A percentile compares a stretch with the other conserved stretches of the same genome.
These are phyloP conservation scores for Talaromyces pinophilus DNA, from an alignment of 2,329 filamentous ascomycete species.

Conservation along the genomic window DNA sequence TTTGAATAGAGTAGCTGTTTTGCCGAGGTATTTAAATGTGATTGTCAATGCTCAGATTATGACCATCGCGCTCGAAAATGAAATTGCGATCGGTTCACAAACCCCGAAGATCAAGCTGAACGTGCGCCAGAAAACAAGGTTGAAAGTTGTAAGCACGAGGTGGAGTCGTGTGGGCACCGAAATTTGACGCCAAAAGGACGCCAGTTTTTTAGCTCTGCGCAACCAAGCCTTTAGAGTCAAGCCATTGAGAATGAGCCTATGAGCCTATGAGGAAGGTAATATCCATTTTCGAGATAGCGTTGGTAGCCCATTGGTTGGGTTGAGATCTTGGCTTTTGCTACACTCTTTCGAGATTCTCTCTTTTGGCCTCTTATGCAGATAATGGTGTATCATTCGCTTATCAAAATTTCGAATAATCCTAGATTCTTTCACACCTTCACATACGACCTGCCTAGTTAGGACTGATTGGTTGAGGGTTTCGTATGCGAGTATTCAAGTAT, in stretches of 20 bases:
- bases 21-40: background rate
- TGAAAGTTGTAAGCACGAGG: background rate
- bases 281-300: background rate
- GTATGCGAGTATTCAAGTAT: background rate
- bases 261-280: background rate
- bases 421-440: background rate
- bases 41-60: background rate
- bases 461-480: background rate
- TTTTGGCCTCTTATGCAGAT: background rate
- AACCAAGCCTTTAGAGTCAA: background rate
- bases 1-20: background rate
- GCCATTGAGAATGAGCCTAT: background rate
- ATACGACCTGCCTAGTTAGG: background rate
- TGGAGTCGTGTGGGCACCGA: background rate
- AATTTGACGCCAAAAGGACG: background rate
- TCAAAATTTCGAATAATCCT: background rate
- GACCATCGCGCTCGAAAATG: background rate
- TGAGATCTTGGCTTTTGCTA: background rate
- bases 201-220: background rate
- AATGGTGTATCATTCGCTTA: background rate
- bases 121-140: background rate
- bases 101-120: background rate
- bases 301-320: background rate
- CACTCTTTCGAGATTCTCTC: background rate
- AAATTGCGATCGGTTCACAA: conserved; percentile 5